Base-by-base conservation (phyloP, 495 filamentous ascomycete genomes). In the Tuber umbilicatum region DNA sequence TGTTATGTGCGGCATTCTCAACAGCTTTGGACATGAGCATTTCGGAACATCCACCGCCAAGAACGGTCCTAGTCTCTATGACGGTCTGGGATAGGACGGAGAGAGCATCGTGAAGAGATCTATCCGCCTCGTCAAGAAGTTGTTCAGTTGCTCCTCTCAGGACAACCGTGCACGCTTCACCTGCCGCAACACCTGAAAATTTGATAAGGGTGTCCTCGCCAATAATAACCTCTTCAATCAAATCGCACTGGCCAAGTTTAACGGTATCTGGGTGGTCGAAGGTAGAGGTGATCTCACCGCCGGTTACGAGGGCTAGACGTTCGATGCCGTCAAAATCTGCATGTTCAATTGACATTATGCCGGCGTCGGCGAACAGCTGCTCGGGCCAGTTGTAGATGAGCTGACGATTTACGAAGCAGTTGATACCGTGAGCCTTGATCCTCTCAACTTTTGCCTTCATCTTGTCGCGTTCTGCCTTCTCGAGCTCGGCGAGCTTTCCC, bases 341-440 rank as follows among this genome's bases (percentile, higher is more conserved):
- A 83, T 99, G 95, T 86, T 99, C 95, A 80, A 99, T 99, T 23
- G 94, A 97, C 86, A 96, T 90, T 84, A 99, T 98, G 71, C 95
- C 96, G 16, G 94, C 94, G 83, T 99, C 95, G 38, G 94, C 92
- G 83, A 99, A 99, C 70, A 99, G 91, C 85, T 98, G 96, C 84
- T 99, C 95, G 45, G 95, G 95, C 94, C 95, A 98, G 88, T 99
- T 99, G 88, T 99, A 99, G 85, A 99, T 99, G 68, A 99, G 88
- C 83, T 99, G 95, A 76, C 95, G 88, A 87, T 99, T 99, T 83
- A 99, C 96, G 85, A 99, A 99, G 87, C 96, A 98, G 88, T 99
- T 99, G 86, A 99, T 97, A 60, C 95, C 95, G 81, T 99, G 96
- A 45, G 93, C 89, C 89, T 98, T 99, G 87, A 99, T 99, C 82